Base-by-base conservation (phyloP, 1,284 basidiomycete genomes). In the Apiotrichum laibachii region DNA sequence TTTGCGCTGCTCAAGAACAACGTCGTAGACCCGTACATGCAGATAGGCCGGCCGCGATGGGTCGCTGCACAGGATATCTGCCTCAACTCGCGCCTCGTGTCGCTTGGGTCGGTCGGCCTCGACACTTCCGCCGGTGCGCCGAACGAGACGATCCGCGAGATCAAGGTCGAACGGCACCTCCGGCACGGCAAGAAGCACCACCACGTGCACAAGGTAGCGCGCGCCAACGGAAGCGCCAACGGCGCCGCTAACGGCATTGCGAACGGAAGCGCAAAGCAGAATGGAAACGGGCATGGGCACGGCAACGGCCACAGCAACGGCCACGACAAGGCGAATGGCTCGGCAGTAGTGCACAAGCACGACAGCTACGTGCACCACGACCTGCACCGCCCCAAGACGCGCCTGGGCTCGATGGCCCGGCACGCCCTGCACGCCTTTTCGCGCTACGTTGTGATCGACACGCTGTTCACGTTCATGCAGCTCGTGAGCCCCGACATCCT, bases 51-150 rank as follows among this genome's bases (percentile, higher is more conserved):
- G 33, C 40, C 59, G 35, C 54, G 54, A 33, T 47, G 62, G 7
- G 44, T 70, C 1, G 53, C 63, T 5, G 70, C 69, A 4, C 52
- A 71, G 12, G 72, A 74, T 56, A 50, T 72, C 7, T 63, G 60
- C 39, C 55, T 67, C 40, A 74, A 74, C 59, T 68, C 69, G 7
- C 64, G 73, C 12, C 65, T 71, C 66, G 60, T 76, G n/a, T 70
- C 70, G 6, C 57, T 75, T 12, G 66, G 67, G 13, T 45, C 49
- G 6, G 62, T 71, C 6, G 64, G 66, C 46, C 51, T 67, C 19
- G 64, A 67, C 54, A 26, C n/a, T 10, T 21, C 31, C 13, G 53
- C 52, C 3, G 57, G 57, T 16, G 21, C 49, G n/a, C 52, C 48
- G 8, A 59, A 59, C 48, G 18, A 9, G 31, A 46, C 47, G 3